Evolutionary conservation across 176 grass and related monocot species (phyloP).

Genomic region (Triticum timopheevii): DNA sequence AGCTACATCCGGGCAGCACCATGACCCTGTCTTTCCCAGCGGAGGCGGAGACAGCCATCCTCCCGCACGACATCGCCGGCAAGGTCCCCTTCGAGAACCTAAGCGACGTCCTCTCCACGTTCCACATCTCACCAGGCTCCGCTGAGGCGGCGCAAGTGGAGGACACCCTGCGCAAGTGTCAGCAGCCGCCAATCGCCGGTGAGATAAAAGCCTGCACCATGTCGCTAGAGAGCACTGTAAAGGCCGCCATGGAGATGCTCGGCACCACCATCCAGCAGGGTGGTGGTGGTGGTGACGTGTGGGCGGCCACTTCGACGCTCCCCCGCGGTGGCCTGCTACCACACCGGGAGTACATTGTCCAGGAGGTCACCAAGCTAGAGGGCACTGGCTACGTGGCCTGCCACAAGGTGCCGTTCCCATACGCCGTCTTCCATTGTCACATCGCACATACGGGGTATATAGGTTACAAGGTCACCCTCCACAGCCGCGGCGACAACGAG

Average conservation of each 20-base stretch:
- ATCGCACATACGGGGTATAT: no score
- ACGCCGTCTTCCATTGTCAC: slow-evolving; percentile 18
- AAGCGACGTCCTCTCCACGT: background rate
- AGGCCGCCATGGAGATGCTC: background rate
- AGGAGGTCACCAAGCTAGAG: background rate
- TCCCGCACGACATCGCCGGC: background rate
- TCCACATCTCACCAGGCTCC: background rate
- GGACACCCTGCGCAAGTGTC: background rate
- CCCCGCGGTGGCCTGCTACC: background rate
- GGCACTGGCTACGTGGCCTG: background rate
- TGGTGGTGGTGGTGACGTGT: background rate
- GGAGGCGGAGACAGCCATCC: background rate
- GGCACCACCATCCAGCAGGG: background rate
- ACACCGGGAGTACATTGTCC: background rate
- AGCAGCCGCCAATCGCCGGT: background rate
- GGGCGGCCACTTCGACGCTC: background rate
- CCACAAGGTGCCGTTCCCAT: background rate
- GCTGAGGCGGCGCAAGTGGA: background rate
- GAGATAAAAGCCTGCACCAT: slow-evolving; percentile 12
- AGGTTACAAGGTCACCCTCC: background rate
- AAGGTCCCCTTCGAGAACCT: background rate
- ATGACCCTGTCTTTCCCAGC: background rate
- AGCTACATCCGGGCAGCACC: background rate
- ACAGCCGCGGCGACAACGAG: background rate
- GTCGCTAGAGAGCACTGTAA: background rate